Percentiles rank a stretch among this genome's conserved stretches.
These are phyloP conservation scores for Stagonosporopsis tanaceti DNA, from an alignment of 2,329 filamentous ascomycete species.

Conservation along the genomic window DNA sequence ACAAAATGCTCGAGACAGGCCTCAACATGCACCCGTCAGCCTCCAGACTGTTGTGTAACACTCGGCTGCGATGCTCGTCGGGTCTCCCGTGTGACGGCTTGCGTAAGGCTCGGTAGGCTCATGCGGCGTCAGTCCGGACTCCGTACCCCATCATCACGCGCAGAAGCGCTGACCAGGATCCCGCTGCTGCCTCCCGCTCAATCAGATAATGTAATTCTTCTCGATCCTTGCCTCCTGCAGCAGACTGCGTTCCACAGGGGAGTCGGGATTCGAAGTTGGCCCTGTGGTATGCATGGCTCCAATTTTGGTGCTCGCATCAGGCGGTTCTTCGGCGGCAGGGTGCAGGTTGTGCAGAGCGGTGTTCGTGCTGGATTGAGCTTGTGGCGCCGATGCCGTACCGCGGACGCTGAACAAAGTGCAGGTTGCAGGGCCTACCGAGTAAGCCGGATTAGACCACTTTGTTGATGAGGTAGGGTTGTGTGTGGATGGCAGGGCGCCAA, in stretches of 20 bases:
- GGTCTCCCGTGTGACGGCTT: slow-evolving; percentile 16
- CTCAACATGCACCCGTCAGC: slow-evolving; percentile 16
- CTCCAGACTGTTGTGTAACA: slow-evolving; percentile 32
- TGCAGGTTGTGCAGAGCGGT: background rate
- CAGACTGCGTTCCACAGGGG: slow-evolving; percentile 1
- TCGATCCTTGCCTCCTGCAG: slow-evolving; percentile 10
- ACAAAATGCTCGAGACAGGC: slow-evolving; percentile 1
- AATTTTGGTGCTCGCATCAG: slow-evolving; percentile 2
- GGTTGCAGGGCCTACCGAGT: slow-evolving; percentile 2
- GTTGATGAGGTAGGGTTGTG: slow-evolving; percentile 7
- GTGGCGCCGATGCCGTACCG: slow-evolving; percentile 26
- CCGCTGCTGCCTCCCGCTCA: slow-evolving; percentile 17
- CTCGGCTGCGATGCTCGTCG: slow-evolving; percentile 18
- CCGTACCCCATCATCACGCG: slow-evolving; percentile 33
- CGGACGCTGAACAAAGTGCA: slow-evolving; percentile 5
- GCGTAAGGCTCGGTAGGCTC: slow-evolving; percentile 14
- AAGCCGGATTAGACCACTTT: background rate
- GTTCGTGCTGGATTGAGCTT: slow-evolving; percentile 9
- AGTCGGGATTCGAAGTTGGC: slow-evolving; percentile 1
- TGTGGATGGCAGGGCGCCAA: slow-evolving; percentile 17
- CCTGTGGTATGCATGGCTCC: slow-evolving; percentile 7
- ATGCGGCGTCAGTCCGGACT: slow-evolving; percentile 22
- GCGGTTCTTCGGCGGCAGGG: slow-evolving; percentile 1
- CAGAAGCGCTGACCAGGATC: slow-evolving; percentile 37
- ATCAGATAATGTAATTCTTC: slow-evolving; percentile 6